Evolutionary conservation across 2,329 filamentous ascomycete genomes (phyloP), one percentile per base, ranked within the genome.

Genomic region (Dendrostoma leiphaemia): DNA sequence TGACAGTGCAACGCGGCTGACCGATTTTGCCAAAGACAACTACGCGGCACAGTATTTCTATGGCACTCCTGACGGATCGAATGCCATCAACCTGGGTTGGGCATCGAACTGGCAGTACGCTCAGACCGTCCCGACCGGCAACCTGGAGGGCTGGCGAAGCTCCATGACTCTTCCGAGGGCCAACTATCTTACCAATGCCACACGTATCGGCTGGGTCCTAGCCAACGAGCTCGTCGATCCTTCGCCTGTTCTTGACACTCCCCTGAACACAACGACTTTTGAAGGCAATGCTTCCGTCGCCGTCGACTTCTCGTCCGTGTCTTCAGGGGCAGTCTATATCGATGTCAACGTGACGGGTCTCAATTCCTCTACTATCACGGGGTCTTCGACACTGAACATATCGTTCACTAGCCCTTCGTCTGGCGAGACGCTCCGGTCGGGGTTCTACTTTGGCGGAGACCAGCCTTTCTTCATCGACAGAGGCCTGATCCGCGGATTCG

Each of bases 21-120:
- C 71, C 6, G 75, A 79, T 58, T 78, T 79, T 21, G 72, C 65
- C 19, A 77, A 78, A 63, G 79, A 82, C 61, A 81, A 79, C 62
- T 81, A 82, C 60, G 82, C 82, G 0, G 77, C 72, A 0, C 81
- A 84, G 61, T 83, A 77, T 66, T 85, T 82, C 65, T 74, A 75
- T 48, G 73, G 73, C 4, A 63, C 73, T 40, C 63, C 74, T 1
- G 68, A 69, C 3, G 69, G 62, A 6, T 62, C 64, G 52, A 67
- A 72, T 29, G 72, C 74, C 37, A 63, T 83, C 49, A 77, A 71
- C 35, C 73, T 85, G 5, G 77, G 74, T 9, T 85, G 82, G 82
- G 79, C 79, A 1, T 78, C 72, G 51, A 85, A 85, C 58, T 84
- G 81, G 77, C 75, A 85, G 63, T 85, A 86, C 65, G 71, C 75